Base-by-base conservation (phyloP, 192 early-diverging fungal genomes). In the Coemansia sp. region DNA sequence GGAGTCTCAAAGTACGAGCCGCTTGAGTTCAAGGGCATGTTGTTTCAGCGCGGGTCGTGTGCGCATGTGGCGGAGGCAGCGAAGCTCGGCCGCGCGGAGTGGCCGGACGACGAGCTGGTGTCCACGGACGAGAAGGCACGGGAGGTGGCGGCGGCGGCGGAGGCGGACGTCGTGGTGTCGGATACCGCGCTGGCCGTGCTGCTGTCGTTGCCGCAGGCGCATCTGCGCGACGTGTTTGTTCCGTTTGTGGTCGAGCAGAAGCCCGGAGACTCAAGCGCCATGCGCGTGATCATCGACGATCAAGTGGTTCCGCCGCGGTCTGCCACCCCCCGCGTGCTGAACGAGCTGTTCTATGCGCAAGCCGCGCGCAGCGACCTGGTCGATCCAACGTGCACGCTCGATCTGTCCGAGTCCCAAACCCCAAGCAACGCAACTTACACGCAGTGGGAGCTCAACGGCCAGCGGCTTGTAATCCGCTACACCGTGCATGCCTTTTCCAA, bases 391-490 rank as follows among this genome's bases (percentile, higher is more conserved):
- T 56, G 40, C 26, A 42, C 46, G 17, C 48, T 67, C 5, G 59
- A 62, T 50, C 65, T 68, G 55, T 40, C n/a, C 1, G 56, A 12
- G 0, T 4, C 44, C 11, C 34, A 21, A 11, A 11, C 11, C 34
- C n/a, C 49, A 11, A 66, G 25, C 20, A 74, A 74, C 50, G 67
- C 67, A 9, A 79, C 61, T 18, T 79, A 79, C 37, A 79, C 77
- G 26, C 46, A 74, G 64, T 79, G 77, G 77, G 77, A 70, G 58
- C 60, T 79, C 48, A 68, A 71, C 36, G 77, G 56, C 6, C 63
- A 65, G 42, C 68, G 77, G 0, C 26, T 79, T 8, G 46, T 79
- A 8, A 59, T 79, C 24, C 71, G 77, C 15, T 79, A 69, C 58
- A 50, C 58, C 17, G 72, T 79, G 23, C 64, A 79, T 12, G 71